A percentile compares a stretch with the other conserved stretches of the same genome.
phyloP scores from a whole-genome alignment of 768 basidiomycete species.

The Gautieria morchelliformis region DNA sequence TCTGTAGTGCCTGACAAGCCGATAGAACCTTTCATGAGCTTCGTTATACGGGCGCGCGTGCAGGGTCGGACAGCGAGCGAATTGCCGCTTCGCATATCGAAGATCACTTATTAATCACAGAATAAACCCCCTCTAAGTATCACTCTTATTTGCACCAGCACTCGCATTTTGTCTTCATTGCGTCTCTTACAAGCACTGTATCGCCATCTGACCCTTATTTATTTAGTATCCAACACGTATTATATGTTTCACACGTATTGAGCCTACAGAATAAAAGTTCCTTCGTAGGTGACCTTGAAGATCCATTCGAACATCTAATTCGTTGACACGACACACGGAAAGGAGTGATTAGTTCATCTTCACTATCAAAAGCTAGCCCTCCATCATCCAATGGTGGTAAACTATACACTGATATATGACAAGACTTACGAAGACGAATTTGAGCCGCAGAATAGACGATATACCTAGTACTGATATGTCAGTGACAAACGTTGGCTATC shows the following conservation, averaged over 20 bases:
- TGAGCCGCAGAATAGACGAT: conserved; percentile 52
- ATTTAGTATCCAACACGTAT: not conserved
- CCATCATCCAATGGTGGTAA: too few relatives aligned
- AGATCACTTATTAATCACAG: not conserved
- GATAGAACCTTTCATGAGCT: conserved; percentile 57
- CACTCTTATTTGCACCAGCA: not conserved
- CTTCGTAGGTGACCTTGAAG: too few relatives aligned
- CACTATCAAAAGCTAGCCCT: conserved; percentile 44
- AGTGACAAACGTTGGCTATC: too few relatives aligned
- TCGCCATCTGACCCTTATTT: not conserved
- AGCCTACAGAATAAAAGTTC: too few relatives aligned
- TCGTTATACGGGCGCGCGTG: conserved; percentile 52
- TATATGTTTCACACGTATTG: not conserved
- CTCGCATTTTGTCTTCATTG: not conserved
- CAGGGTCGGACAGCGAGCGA: conserved; percentile 44
- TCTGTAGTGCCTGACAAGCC: conserved; percentile 30
- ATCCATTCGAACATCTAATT: too few relatives aligned
- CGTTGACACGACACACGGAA: too few relatives aligned
- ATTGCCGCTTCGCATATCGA: conserved; percentile 28
- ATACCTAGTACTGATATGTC: conserved; percentile 28
- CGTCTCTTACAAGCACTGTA: not conserved
- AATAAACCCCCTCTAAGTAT: not conserved
- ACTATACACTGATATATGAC: not conserved
- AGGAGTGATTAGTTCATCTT: conserved; percentile 25
- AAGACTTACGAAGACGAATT: conserved; percentile 35